Evolutionary conservation across 2,329 filamentous ascomycete species (phyloP).

Genomic region (Fusarium sororula): DNA sequence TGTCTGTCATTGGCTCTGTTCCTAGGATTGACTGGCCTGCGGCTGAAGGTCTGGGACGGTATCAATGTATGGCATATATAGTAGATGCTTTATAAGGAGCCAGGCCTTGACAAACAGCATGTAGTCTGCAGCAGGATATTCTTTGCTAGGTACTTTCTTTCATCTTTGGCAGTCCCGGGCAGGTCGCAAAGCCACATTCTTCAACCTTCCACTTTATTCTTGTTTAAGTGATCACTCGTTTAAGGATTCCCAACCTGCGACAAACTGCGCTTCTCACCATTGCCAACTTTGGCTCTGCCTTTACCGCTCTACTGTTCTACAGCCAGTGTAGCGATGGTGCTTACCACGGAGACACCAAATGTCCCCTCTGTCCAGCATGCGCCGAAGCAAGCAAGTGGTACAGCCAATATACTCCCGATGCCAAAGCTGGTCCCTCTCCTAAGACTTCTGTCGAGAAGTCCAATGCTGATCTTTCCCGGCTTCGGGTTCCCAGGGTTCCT

Average conservation of each 20-base stretch:
- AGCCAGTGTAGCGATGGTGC: conserved; percentile 27
- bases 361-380: conserved; percentile 26
- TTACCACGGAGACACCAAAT: conserved; percentile 26
- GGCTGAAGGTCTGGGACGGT: background rate
- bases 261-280: conserved; percentile 24
- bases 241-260: conserved; percentile 22
- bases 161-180: conserved; percentile 17
- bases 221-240: background rate
- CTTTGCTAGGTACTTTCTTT: conserved; percentile 17
- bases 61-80: background rate
- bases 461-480: background rate
- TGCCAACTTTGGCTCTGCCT: conserved; percentile 31
- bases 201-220: conserved; percentile 4
- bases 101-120: background rate
- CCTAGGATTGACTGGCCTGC: background rate
- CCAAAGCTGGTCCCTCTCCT: background rate
- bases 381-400: conserved; percentile 33
- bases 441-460: background rate
- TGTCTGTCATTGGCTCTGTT: background rate
- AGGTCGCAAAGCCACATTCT: conserved; percentile 18
- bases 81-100: conserved; percentile 9
- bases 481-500: background rate
- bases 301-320: conserved; percentile 31
- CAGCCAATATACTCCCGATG: conserved; percentile 29
- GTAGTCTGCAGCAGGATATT: background rate